These are phyloP conservation scores for Solidago caesia DNA, from an alignment of 129 eudicot genomes.

Conservation along the genomic window DNA sequence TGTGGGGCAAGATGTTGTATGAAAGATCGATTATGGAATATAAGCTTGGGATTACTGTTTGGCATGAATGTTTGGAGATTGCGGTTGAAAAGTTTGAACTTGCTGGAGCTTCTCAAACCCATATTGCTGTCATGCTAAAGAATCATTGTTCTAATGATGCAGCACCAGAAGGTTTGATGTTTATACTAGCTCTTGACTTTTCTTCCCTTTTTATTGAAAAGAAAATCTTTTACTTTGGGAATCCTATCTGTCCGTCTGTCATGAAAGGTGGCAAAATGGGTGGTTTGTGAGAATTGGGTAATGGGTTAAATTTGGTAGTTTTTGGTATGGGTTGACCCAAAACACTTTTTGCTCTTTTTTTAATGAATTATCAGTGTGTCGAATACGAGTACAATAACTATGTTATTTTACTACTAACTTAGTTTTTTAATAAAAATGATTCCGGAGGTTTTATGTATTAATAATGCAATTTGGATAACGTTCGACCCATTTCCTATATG, in stretches of 20 bases:
- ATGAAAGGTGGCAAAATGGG: too few species aligned
- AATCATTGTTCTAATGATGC: conserved; percentile 80
- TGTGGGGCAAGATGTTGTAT: conserved; percentile 89
- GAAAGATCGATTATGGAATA: conserved; percentile 94
- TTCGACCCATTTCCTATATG: neutral
- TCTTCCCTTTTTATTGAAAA: neutral
- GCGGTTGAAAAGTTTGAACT: conserved; percentile 83
- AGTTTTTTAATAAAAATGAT: too few species aligned
- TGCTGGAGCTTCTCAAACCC: conserved; percentile 83
- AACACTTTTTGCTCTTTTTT: too few species aligned
- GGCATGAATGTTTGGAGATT: conserved; percentile 90
- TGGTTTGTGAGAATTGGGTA: too few species aligned
- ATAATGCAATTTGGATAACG: too few species aligned
- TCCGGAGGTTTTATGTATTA: too few species aligned
- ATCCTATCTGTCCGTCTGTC: neutral
- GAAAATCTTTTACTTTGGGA: neutral
- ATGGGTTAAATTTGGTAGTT: too few species aligned
- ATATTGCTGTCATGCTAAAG: conserved; percentile 90
- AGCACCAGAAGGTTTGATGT: conserved; percentile 58
- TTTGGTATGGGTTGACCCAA: too few species aligned
- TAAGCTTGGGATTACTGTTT: conserved; percentile 65
- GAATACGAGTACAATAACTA: too few species aligned
- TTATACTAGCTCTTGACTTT: conserved; percentile 6
- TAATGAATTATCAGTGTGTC: too few species aligned
- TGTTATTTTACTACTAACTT: too few species aligned